Base-by-base conservation (phyloP, 2,329 filamentous ascomycete genomes). In the Apiospora sp. region DNA sequence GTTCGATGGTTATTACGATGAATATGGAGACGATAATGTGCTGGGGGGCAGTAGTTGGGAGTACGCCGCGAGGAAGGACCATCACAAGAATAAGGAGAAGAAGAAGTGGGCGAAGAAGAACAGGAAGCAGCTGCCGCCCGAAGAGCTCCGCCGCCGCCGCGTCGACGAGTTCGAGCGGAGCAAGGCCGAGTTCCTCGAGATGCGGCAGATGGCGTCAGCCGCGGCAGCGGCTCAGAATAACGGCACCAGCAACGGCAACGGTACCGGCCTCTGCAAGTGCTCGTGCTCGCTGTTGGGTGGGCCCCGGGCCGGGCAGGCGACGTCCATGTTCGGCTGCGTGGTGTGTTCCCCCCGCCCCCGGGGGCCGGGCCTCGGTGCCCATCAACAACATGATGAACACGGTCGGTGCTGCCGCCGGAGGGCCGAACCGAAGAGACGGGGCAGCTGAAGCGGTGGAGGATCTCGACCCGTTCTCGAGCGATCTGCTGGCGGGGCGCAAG, bases 181-280 rank as follows among this genome's bases (percentile, higher is more conserved):
- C 19, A 71, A 71, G 67, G 67, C 64, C 67, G 24, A 68, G 41
- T 68, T 46, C 67, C 46, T 68, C 41, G 67, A 68, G 67, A 48
- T 48, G 67, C 41, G 27, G 67, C 41, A 68, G 43, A 6, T 68
- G 24, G 41, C 67, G 7, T 30, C 27, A 30, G 37, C 37, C 1
- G 10, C 37, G 14, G 34, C 34, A 1, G 1, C 34, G 0, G 34
- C 34, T 1, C 34, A 64, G 2, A 41, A 41, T 8, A 22, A 44
- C 12, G 12, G 22, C n/a, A 43, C 7, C 13, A 46, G 3, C 41
- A 22, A 37, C 19, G 12, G 12, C 13, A 44, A 4, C 37, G 14
- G 16, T 13, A 27, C 19, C 22, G 37, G 16, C 2, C 22, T 27
- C 13, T 68, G 64, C 12, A 3, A 13, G 27, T 48, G 67, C n/a